A percentile compares a stretch with the other conserved stretches of the same genome.
Evolutionary conservation across 176 grass and related monocot genomes (phyloP).

Genomic region (Cenchrus fungigraminus): DNA sequence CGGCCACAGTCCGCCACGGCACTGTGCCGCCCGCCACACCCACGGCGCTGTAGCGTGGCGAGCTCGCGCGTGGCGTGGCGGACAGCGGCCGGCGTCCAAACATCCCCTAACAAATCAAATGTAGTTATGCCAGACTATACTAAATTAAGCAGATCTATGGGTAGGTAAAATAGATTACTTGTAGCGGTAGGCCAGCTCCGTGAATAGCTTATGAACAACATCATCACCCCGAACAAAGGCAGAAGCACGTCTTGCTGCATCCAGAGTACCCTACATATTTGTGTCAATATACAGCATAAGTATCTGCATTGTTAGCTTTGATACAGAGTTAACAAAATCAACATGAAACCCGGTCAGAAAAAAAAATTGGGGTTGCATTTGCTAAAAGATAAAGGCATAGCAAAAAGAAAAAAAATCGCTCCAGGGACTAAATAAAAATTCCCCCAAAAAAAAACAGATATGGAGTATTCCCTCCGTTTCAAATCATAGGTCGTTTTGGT

Average conservation of each 20-base stretch:
- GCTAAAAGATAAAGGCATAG: background rate
- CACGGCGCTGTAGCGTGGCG: too few relatives aligned
- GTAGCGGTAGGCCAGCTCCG: constrained; percentile 88
- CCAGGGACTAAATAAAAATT: background rate
- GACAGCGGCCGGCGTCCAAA: too few relatives aligned
- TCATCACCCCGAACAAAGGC: constrained; percentile 92
- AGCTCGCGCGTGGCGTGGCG: too few relatives aligned
- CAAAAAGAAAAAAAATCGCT: background rate
- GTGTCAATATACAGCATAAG: constrained; percentile 14
- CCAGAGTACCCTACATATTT: constrained; percentile 66
- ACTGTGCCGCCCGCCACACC: too few relatives aligned
- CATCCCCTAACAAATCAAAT: background rate
- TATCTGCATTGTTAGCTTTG: background rate
- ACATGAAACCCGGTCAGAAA: background rate
- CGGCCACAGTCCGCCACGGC: too few relatives aligned
- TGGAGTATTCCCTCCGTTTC: too few relatives aligned
- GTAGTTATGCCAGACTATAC: background rate
- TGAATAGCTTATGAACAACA: constrained; percentile 94
- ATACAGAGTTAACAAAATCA: constrained; percentile 13
- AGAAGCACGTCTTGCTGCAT: constrained; percentile 69
- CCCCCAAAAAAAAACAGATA: background rate
- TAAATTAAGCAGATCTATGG: background rate
- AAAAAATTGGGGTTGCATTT: background rate
- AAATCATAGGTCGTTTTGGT: too few relatives aligned
- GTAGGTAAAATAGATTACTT: constrained; percentile 52